These are phyloP conservation scores for Friedmanniomyces endolithicus DNA, from an alignment of 495 filamentous ascomycete species.

Conservation along the genomic window DNA sequence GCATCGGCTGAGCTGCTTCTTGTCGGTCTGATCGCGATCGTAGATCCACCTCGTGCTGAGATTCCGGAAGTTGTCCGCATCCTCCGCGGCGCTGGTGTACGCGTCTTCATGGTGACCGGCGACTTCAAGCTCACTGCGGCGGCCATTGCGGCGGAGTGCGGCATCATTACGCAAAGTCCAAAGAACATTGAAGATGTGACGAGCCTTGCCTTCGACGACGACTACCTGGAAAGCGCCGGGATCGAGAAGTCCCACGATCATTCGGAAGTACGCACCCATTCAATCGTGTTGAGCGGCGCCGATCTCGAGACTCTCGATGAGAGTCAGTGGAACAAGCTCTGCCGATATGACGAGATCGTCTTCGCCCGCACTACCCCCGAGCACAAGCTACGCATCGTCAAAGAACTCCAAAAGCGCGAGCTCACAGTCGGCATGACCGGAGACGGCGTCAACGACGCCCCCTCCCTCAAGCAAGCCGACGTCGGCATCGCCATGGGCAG, in stretches of 20 bases:
- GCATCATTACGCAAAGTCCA: no score
- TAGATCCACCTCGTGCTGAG: constrained; percentile 61
- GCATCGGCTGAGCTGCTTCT: constrained; percentile 41
- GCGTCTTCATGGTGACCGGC: constrained; percentile 55
- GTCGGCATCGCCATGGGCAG: constrained; percentile 77
- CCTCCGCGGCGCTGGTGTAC: constrained; percentile 44
- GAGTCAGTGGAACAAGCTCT: constrained; percentile 52
- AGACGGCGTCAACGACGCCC: constrained; percentile 80
- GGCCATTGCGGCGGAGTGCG: constrained; percentile 47
- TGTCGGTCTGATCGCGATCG: constrained; percentile 59
- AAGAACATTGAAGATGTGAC: no score
- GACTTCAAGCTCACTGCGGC: constrained; percentile 52
- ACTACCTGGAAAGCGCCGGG: constrained; percentile 25
- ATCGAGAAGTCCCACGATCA: constrained; percentile 24
- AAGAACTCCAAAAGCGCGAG: constrained; percentile 54
- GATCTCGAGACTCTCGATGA: constrained; percentile 52
- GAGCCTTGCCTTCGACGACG: no score
- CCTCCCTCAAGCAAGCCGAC: constrained; percentile 68
- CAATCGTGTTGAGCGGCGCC: no score
- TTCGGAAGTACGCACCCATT: no score
- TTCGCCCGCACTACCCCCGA: constrained; percentile 59
- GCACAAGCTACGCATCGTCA: constrained; percentile 69
- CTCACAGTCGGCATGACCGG: constrained; percentile 74
- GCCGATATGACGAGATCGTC: constrained; percentile 49
- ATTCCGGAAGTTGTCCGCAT: constrained; percentile 41